Conservation (phyloP, 2,329 filamentous ascomycete species). For the Bretziella fagacearum region DNA sequence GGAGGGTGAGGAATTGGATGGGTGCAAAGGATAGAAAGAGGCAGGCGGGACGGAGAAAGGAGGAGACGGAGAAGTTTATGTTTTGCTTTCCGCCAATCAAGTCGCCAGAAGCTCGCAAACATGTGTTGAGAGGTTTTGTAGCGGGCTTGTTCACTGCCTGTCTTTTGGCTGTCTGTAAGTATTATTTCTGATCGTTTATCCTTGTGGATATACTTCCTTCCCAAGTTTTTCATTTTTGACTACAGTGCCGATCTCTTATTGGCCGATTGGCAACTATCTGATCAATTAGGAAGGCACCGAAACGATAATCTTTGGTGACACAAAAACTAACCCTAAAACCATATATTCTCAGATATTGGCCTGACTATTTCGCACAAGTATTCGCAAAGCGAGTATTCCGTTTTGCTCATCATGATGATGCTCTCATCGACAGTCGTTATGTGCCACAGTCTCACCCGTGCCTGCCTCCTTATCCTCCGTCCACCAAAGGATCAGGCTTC, state of each 20-base stretch:
- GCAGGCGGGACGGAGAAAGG: neutral
- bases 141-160: constrained; percentile 45
- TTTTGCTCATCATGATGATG: constrained; percentile 64
- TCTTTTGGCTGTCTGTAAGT: constrained; percentile 50
- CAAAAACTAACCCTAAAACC: constrained; percentile 3
- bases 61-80: constrained; percentile 24
- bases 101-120: constrained; percentile 35
- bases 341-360: constrained; percentile 44
- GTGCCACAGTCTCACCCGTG: constrained; percentile 57
- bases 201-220: neutral
- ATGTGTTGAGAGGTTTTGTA: constrained; percentile 44
- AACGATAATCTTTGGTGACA: no score
- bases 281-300: neutral
- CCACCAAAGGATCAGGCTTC: constrained; percentile 20
- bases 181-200: neutral
- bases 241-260: no score
- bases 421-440: constrained; percentile 62
- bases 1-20: constrained; percentile 2
- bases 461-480: constrained; percentile 48
- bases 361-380: constrained; percentile 50
- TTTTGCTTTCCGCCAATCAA: constrained; percentile 39
- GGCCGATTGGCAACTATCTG: neutral
- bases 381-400: constrained; percentile 54
- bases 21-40: neutral
- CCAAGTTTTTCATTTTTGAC: neutral